Evolutionary conservation across 768 basidiomycete species (phyloP).

Genomic region (Mycena crocata): DNA sequence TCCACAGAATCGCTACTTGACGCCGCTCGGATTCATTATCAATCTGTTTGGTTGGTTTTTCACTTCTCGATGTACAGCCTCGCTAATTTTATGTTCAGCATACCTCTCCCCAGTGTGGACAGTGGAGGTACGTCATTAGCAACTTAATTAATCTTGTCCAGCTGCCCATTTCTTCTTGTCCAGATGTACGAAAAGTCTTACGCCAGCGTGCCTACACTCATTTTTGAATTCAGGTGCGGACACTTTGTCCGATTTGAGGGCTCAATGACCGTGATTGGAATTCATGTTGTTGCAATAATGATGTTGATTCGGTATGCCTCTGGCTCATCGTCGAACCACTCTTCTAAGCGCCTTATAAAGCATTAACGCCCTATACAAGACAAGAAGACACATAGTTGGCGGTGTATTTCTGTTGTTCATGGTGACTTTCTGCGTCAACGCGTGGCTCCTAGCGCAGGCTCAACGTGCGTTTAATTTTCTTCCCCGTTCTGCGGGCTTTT

Average conservation of each 20-base stretch:
- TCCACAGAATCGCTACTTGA: conserved; percentile 71
- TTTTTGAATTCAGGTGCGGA: conserved; percentile 47
- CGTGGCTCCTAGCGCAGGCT: conserved; percentile 66
- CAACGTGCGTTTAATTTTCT: conserved; percentile 51
- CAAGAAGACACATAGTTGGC: conserved; percentile 45
- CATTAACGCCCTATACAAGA: conserved; percentile 53
- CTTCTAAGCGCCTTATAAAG: conserved; percentile 1
- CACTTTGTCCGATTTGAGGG: conserved; percentile 66
- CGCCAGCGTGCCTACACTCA: neutral
- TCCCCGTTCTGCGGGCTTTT: neutral
- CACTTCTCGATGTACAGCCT: neutral
- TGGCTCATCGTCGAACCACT: neutral
- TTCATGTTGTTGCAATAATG: conserved; percentile 65
- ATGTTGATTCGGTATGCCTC: conserved; percentile 61
- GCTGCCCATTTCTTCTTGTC: neutral
- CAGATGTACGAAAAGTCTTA: conserved; percentile 13
- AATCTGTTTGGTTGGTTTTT: conserved; percentile 57
- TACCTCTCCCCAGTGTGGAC: conserved; percentile 57
- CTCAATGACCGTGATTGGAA: conserved; percentile 63
- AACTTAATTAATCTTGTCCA: neutral
- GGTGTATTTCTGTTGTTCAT: conserved; percentile 51
- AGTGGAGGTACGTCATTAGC: conserved; percentile 43
- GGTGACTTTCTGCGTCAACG: conserved; percentile 59
- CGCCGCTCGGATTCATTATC: conserved; percentile 71
- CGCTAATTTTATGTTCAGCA: conserved; percentile 39